Evolutionary conservation across 2,329 filamentous ascomycete species (phyloP), one percentile per base, ranked within the genome.

Genomic region (Trichophyton equinum): DNA sequence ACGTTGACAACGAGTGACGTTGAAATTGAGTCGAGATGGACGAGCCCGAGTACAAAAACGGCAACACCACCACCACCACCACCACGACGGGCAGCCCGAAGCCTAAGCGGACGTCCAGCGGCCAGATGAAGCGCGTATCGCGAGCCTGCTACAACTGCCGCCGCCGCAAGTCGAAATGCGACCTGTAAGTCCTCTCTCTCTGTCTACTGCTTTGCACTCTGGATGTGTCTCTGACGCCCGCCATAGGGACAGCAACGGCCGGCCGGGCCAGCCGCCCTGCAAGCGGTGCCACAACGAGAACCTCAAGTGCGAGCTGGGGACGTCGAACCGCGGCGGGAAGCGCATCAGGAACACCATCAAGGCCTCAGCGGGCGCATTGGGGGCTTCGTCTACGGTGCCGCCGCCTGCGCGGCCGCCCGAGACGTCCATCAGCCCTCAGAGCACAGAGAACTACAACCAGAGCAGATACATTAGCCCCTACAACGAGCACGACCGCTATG

Each of bases 261-360:
- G 74, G 73, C 70, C 78, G 68, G 70, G 77, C 69, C 68, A 78
- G 74, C 76, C 76, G 30, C 82, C 82, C 27, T 85, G 82, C 65
- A 77, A 81, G 58, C 74, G 82, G 60, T 85, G 82, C 70, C 77
- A 80, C 63, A 78, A 79, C 65, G 81, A 83, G 64, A 75, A 77
- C 61, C 79, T 81, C 59, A 81, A 84, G 63, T 85, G 82, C 68
- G 76, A 84, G 9, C 76, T 84, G 20, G 82, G 81, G 6, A 79
- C 79, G 51, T 82, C 80, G 56, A 84, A 84, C 67, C 78, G 82
- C 60, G 82, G 82, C 53, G 82, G 82, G 13, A 76, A 81, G 60
- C 77, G 82, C 55, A 77, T 83, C 61, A 78, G 81, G 59, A 82
- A 81, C 67, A 81, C 30, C n/a, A 40, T 38, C 44, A 47, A 47